Base-by-base conservation (phyloP, 192 early-diverging fungal species). In the Geranomyces michiganensis region DNA sequence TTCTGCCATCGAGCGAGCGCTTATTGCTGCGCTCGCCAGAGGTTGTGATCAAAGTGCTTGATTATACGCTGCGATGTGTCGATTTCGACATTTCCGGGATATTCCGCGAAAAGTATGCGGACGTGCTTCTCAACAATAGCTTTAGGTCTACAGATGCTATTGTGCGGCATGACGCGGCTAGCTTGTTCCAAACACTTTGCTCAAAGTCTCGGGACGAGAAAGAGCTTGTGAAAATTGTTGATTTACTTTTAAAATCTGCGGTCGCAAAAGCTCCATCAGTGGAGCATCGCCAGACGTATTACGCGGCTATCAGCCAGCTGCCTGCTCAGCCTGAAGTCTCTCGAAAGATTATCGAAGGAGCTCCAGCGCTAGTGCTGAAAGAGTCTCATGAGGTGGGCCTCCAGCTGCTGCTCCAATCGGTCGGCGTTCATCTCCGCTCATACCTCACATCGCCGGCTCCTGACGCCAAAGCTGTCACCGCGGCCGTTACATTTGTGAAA, bases 1-100 rank as follows among this genome's bases (percentile, higher is more conserved):
- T 94, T 56, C 65, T 85, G 17, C 79, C 89, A 24, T 79, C 84
- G 43, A 80, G 92, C n/a, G 86, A 92, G 45, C 87, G 90, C 48
- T 84, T 93, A 76, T 82, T 93, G 63, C 78, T 96, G 55, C 88
- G 95, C 48, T 91, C 95, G 13, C 95, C 95, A 17, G 95, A 95
- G 66, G 83, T 89, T 56, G 87, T 90, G 33, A 81, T 94, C 48
- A 79, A 78, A 84, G 90, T 83, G 43, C 77, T 90, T 43, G 80
- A 80, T 31, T 67, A 71, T 47, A 81, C 87, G 32, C 65, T 85
- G 31, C 77, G 79, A 17, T 64, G 81, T 15, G 71, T 91, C 12
- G 82, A 77, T 1, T 90, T 90, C 58, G 91, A 92, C 66, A 70
- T 84, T 9, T 85, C 84, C 9, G 44, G 48, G 1, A 60, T 90